A percentile compares a stretch with the other conserved stretches of the same genome.
These are phyloP conservation scores for Neurospora sp. DNA, from an alignment of 495 filamentous ascomycete species.

Conservation along the genomic window DNA sequence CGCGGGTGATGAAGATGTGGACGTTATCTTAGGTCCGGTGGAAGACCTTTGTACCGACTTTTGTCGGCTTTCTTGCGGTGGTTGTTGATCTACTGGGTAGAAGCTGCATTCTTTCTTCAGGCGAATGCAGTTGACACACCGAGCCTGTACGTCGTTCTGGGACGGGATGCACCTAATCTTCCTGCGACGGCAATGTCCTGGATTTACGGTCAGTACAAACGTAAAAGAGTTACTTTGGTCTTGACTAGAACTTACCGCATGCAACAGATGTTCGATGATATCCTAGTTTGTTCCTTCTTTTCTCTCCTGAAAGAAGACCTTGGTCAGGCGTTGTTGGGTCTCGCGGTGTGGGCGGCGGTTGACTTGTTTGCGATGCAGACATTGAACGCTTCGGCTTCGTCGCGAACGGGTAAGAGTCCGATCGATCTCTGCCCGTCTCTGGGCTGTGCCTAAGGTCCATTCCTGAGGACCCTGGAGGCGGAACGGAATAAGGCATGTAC, in stretches of 20 bases:
- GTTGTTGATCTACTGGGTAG: constrained; percentile 81
- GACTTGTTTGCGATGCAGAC: constrained; percentile 41
- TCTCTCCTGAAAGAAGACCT: constrained; percentile 53
- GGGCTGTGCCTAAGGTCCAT: constrained; percentile 30
- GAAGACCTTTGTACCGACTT: constrained; percentile 31
- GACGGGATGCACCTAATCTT: constrained; percentile 91
- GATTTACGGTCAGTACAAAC: constrained; percentile 7
- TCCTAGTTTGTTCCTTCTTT: constrained; percentile 90
- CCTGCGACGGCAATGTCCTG: constrained; percentile 87
- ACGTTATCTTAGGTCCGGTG: constrained; percentile 30
- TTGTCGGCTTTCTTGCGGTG: constrained; percentile 35
- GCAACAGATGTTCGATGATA: constrained; percentile 97
- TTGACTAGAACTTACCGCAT: constrained; percentile 64
- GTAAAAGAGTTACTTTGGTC: background rate
- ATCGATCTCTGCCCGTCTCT: constrained; percentile 27
- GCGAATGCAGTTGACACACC: constrained; percentile 92
- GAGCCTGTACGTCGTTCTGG: constrained; percentile 64
- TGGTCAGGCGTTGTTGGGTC: constrained; percentile 12
- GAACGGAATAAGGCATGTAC: constrained; percentile 30
- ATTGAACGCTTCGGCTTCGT: constrained; percentile 50
- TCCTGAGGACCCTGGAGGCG: constrained; percentile 29
- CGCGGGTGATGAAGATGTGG: constrained; percentile 41
- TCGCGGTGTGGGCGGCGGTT: constrained; percentile 30
- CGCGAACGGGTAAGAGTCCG: constrained; percentile 27
- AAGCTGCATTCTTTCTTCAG: constrained; percentile 95